A percentile compares a stretch with the other conserved stretches of the same genome.
phyloP scores from a whole-genome alignment of 768 basidiomycete genomes.

The Kwoniella sp. region DNA sequence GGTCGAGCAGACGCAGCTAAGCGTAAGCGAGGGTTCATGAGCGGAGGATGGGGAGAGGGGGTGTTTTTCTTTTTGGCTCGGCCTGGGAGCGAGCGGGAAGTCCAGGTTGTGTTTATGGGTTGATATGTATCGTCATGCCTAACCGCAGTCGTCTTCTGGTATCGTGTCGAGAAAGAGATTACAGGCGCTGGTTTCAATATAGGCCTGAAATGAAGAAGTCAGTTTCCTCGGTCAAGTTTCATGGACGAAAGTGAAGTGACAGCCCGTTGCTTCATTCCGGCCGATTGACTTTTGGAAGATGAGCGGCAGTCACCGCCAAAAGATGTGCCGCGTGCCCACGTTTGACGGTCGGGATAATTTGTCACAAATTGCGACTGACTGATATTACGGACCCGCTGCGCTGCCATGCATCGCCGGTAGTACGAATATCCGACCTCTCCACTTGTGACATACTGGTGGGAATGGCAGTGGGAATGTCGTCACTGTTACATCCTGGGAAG shows the following conservation, averaged over 20 bases:
- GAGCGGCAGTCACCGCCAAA: neutral
- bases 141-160: too few relatives aligned
- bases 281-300: constrained; percentile 3
- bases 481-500: too few relatives aligned
- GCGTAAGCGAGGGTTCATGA: constrained; percentile 21
- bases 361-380: constrained; percentile 1
- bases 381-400: too few relatives aligned
- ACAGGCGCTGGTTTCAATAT: too few relatives aligned
- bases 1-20: neutral
- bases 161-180: too few relatives aligned
- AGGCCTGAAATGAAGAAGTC: neutral
- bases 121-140: too few relatives aligned
- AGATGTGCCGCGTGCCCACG: too few relatives aligned
- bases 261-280: neutral
- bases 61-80: constrained; percentile 4
- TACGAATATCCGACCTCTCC: neutral
- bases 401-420: too few relatives aligned
- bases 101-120: too few relatives aligned
- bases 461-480: too few relatives aligned
- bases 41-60: neutral
- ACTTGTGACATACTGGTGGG: neutral
- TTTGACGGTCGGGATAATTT: constrained; percentile 5
- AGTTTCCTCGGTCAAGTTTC: neutral
- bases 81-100: too few relatives aligned
- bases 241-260: constrained; percentile 1